Evolutionary conservation across 2,329 filamentous ascomycete species (phyloP), one percentile per base, ranked within the genome.

Genomic region (Teratosphaeria epicoccoides): DNA sequence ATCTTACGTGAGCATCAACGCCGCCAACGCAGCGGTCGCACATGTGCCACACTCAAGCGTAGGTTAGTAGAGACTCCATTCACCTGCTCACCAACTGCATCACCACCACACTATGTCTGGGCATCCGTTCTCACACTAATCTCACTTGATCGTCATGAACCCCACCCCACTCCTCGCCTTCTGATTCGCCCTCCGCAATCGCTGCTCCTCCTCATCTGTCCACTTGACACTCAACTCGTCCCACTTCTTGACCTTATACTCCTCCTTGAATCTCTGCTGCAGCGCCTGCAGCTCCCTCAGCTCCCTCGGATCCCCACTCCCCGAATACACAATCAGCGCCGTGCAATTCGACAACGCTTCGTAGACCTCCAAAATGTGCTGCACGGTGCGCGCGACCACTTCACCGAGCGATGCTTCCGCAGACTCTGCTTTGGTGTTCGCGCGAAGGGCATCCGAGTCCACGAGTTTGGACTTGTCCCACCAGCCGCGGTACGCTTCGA

Each of bases 161-260:
- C 76, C 80, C 53, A 81, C 71, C 0, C 81, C 80, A 49, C 75
- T 72, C 50, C 80, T 74, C 2, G 81, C 81, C 51, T 67, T 70
- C 59, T 77, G 72, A 59, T 76, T 79, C 1, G 81, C 81, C 52
- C 65, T 69, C 57, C 76, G 76, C 49, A 84, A 63, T 43, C 73
- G 75, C 64, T 83, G 80, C 57, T 82, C 77, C 61, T 84, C 81
- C 2, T 69, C 71, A 67, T 84, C 81, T 20, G 81, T 83, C 81
- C 81, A 84, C 60, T 80, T 76, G 33, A 83, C 77, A 48, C 69
- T 78, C 56, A 84, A 61, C 53, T 83, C 70, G 63, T 83, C 77
- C 81, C 81, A 84, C 23, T 82, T 82, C 66, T 77, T 78, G 20
- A 74, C 73, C 51, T 73, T 69, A 60, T 76, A 83, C 60, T 83